Evolutionary conservation across 176 grass and related monocot genomes (phyloP), one percentile per base, ranked within the genome.

Genomic region (Luzula sylvatica): DNA sequence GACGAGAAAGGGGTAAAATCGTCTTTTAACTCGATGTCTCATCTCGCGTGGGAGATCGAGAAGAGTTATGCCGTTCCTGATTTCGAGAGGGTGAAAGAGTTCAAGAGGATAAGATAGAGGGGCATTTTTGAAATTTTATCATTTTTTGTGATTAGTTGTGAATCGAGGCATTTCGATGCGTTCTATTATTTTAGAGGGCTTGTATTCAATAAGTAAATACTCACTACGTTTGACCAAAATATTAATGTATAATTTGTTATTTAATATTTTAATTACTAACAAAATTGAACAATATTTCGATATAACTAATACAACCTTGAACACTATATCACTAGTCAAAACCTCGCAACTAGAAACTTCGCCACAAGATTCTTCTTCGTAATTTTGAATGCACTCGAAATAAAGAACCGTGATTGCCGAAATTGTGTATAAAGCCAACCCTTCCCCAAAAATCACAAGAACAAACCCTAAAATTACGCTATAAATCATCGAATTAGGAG

Each of bases 21-120:
- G 0, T 80, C 81, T 11, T 89, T 96, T 62, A 96, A 96, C 74
- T 86, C 77, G 56, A 90, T 96, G 92, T 54, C 92, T 66, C 85
- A 96, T 81, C 85, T 86, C 64, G 92, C 81, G 11, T 96, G 85
- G 92, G 92, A 96, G 56, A 73, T 89, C 62, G 92, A 90, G 51
- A 90, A 80, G 75, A 79, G 55, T 49, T 86, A 80, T 50, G 65
- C 53, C 1, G 54, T 38, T 51, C 81, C 81, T 20, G 92, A 82
- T 18, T 96, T 96, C 79, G 81, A 90, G 58, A 81, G 85, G 56
- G 68, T 86, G 35, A 59, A 60, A 43, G 46, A 58, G 11, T 62
- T 96, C 40, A 90, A 75, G 50, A 95, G 75, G 68, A 71, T 96
- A 46, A 96, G 78, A 54, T 90, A 84, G 68, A 40, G 19, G 16